Conservation (phyloP, 2,329 filamentous ascomycete genomes). For the Ilyonectria robusta region DNA sequence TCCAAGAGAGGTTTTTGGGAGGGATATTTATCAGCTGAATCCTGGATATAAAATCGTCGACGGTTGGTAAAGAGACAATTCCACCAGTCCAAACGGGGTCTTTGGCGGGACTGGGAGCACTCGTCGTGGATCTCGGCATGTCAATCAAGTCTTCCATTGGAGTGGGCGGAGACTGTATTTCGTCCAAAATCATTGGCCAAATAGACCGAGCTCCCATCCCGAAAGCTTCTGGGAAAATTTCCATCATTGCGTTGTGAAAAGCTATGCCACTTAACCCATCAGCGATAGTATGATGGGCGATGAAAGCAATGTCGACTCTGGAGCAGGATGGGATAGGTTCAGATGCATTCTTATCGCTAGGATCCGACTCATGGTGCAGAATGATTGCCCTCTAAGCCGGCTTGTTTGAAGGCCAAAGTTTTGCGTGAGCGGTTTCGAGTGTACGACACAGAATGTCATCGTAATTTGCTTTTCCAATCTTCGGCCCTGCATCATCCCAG, state of each 20-base stretch:
- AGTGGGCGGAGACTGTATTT: not conserved
- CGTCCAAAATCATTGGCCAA: constrained; percentile 25
- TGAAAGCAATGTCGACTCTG: constrained; percentile 23
- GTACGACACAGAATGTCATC: not conserved
- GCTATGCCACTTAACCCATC: constrained; percentile 30
- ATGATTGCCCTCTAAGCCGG: constrained; percentile 32
- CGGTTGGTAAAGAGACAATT: not conserved
- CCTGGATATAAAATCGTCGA: not conserved
- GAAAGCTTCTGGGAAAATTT: not conserved
- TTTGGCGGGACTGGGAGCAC: not conserved
- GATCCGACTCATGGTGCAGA: not conserved
- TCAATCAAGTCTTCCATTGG: constrained; percentile 25
- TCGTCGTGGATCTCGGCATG: not conserved
- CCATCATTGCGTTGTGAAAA: constrained; percentile 26
- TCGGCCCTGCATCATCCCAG: not conserved
- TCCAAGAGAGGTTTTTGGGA: fast-evolving
- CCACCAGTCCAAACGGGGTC: constrained; percentile 15
- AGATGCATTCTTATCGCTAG: fast-evolving
- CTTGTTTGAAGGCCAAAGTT: constrained; percentile 9
- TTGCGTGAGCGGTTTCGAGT: constrained; percentile 1
- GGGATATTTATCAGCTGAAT: constrained; percentile 17
- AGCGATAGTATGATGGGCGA: constrained; percentile 30
- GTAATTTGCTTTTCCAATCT: not conserved
- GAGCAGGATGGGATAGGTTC: fast-evolving
- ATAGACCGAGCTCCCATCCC: fast-evolving